Percentiles rank a stretch among this genome's conserved stretches.
These are phyloP conservation scores for Sclerospora graminicola DNA, from an alignment of 352 stramenopile species.

Conservation along the genomic window DNA sequence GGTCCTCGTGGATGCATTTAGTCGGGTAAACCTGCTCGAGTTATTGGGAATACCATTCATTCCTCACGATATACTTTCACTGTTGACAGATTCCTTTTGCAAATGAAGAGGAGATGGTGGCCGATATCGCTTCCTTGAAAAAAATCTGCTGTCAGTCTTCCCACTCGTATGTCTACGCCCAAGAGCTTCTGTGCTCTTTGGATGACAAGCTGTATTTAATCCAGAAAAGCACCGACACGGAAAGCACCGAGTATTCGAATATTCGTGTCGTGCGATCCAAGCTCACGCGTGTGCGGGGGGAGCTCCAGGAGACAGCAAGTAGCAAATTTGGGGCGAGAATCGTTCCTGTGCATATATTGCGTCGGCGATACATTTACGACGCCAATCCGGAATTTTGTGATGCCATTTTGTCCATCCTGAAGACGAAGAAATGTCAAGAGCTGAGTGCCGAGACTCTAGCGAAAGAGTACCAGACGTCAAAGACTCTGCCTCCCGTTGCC, in stretches of 20 bases:
- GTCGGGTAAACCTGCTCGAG: slow-evolving; percentile 29
- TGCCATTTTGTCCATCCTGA: slow-evolving; percentile 65
- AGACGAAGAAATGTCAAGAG: slow-evolving; percentile 65
- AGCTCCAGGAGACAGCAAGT: slow-evolving; percentile 65
- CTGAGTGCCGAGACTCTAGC: slow-evolving; percentile 42
- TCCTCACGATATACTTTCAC: too few relatives aligned
- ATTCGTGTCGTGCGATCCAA: slow-evolving; percentile 60
- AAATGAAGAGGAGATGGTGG: slow-evolving; percentile 64
- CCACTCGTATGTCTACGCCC: slow-evolving; percentile 75
- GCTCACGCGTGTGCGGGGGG: slow-evolving; percentile 54
- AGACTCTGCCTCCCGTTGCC: slow-evolving; percentile 42
- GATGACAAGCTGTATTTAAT: slow-evolving; percentile 58
- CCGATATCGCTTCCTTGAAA: slow-evolving; percentile 59
- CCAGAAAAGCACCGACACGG: slow-evolving; percentile 23
- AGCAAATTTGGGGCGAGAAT: slow-evolving; percentile 57
- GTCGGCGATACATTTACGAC: slow-evolving; percentile 49
- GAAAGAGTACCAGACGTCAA: slow-evolving; percentile 50
- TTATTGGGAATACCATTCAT: not conserved
- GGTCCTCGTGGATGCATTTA: slow-evolving; percentile 66
- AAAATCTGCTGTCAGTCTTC: slow-evolving; percentile 81
- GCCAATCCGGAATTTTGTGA: slow-evolving; percentile 48
- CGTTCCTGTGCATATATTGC: slow-evolving; percentile 64
- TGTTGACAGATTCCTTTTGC: slow-evolving; percentile 63
- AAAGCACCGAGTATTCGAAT: slow-evolving; percentile 24
- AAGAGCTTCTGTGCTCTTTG: slow-evolving; percentile 64